phyloP scores from a whole-genome alignment of 306 rosid species.

The Quercus aquifolioides region DNA sequence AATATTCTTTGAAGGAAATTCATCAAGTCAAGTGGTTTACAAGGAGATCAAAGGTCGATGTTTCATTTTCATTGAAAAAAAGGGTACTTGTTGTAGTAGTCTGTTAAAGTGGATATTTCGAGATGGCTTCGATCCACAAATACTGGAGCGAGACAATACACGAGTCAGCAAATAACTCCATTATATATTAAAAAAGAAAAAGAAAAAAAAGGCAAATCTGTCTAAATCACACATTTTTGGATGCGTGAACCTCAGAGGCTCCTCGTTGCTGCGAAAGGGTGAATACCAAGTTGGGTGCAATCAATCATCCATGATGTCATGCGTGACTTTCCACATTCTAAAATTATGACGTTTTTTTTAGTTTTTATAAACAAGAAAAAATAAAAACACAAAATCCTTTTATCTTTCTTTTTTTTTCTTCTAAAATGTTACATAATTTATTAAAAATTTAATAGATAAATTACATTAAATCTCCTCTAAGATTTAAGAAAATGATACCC shows the following conservation, averaged over 20 bases:
- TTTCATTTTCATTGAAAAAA: too few species aligned
- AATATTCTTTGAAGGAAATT: too few species aligned
- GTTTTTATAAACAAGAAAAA: too few species aligned
- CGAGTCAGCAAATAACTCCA: constrained; percentile 4
- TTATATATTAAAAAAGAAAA: too few species aligned
- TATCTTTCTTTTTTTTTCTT: neutral
- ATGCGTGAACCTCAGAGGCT: neutral
- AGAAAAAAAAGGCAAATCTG: neutral
- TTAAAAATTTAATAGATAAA: too few species aligned
- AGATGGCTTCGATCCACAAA: neutral
- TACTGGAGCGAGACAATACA: neutral
- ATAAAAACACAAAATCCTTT: too few species aligned
- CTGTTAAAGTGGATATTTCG: neutral
- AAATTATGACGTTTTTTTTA: neutral
- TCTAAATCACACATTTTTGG: neutral
- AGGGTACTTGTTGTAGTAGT: too few species aligned
- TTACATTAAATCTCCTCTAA: too few species aligned
- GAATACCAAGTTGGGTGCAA: neutral
- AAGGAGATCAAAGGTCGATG: too few species aligned
- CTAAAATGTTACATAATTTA: too few species aligned
- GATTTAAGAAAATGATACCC: too few species aligned
- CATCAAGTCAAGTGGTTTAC: too few species aligned
- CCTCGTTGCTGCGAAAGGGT: neutral
- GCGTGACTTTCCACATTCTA: neutral
- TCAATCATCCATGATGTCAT: neutral